A percentile compares a stretch with the other conserved stretches of the same genome.
Evolutionary conservation across 2,329 filamentous ascomycete species (phyloP).

Genomic region (Pseudocercospora cruenta): DNA sequence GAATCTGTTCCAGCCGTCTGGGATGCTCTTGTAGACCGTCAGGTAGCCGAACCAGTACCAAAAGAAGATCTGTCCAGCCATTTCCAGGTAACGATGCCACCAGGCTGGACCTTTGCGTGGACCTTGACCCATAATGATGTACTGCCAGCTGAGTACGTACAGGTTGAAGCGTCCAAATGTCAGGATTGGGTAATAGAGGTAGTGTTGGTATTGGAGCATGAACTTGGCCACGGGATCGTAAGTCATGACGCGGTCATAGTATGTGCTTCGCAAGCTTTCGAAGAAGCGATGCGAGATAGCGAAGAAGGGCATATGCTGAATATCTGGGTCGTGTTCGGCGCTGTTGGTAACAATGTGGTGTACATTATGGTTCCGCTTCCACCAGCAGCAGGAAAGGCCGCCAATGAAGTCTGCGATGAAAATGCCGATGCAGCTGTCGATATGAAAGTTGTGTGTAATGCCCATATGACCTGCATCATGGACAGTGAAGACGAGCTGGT

Average conservation of each 20-base stretch:
- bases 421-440: slow-evolving; percentile 85
- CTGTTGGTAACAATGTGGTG: slow-evolving; percentile 96
- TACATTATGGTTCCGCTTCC: slow-evolving; percentile 95
- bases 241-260: slow-evolving; percentile 67
- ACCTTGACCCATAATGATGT: slow-evolving; percentile 61
- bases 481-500: slow-evolving; percentile 89
- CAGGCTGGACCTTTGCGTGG: slow-evolving; percentile 64
- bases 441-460: slow-evolving; percentile 86
- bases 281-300: slow-evolving; percentile 69
- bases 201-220: slow-evolving; percentile 64
- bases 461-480: slow-evolving; percentile 98
- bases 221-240: slow-evolving; percentile 66
- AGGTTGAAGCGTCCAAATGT: slow-evolving; percentile 72
- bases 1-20: slow-evolving; percentile 61
- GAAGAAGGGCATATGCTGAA: slow-evolving; percentile 73
- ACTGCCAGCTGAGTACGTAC: slow-evolving; percentile 68
- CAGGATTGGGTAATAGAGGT: slow-evolving; percentile 69
- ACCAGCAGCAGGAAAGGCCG: slow-evolving; percentile 91
- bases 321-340: slow-evolving; percentile 94
- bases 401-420: slow-evolving; percentile 87
- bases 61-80: slow-evolving; percentile 65
- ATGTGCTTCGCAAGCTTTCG: slow-evolving; percentile 64
- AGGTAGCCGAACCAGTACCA: slow-evolving; percentile 71
- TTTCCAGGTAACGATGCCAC: slow-evolving; percentile 70
- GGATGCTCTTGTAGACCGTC: slow-evolving; percentile 64